Evolutionary conservation across 257 asterid genomes (phyloP).

Genomic region (Nicotiana noctiflora): DNA sequence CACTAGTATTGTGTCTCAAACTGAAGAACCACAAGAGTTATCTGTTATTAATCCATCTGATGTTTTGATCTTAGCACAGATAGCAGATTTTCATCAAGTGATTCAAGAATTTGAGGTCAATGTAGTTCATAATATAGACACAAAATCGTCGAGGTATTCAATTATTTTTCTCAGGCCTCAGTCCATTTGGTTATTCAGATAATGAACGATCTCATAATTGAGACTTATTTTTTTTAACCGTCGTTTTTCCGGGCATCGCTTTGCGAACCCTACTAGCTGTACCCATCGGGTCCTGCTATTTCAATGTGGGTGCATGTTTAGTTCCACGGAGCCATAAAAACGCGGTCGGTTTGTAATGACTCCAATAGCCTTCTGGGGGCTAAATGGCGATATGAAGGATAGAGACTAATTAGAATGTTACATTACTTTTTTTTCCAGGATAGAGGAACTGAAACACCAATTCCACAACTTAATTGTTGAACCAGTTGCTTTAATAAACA

Average conservation of each 20-base stretch:
- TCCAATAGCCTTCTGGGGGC: too few species aligned
- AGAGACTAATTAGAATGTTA: neutral
- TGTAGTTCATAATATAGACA: constrained; percentile 32
- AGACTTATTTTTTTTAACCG: too few species aligned
- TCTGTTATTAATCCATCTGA: constrained; percentile 2
- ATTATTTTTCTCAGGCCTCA: too few species aligned
- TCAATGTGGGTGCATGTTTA: too few species aligned
- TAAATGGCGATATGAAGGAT: too few species aligned
- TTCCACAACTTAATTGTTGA: constrained; percentile 23
- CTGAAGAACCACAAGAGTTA: neutral
- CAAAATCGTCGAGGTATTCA: constrained; percentile 46
- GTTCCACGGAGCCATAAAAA: too few species aligned
- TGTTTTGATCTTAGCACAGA: constrained; percentile 11
- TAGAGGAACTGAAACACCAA: constrained; percentile 38
- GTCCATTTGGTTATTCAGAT: too few species aligned
- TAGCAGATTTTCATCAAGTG: constrained; percentile 25
- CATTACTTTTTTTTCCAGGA: constrained; percentile 27
- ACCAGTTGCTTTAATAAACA: constrained; percentile 27
- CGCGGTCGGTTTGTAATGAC: too few species aligned
- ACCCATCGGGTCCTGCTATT: too few species aligned
- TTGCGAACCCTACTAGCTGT: too few species aligned
- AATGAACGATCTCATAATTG: too few species aligned
- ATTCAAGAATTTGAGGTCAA: constrained; percentile 31
- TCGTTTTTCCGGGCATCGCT: too few species aligned
- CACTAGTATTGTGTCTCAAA: constrained; percentile 7